phyloP scores from a whole-genome alignment of 208 protist genomes.

The Porcisia deanei region DNA sequence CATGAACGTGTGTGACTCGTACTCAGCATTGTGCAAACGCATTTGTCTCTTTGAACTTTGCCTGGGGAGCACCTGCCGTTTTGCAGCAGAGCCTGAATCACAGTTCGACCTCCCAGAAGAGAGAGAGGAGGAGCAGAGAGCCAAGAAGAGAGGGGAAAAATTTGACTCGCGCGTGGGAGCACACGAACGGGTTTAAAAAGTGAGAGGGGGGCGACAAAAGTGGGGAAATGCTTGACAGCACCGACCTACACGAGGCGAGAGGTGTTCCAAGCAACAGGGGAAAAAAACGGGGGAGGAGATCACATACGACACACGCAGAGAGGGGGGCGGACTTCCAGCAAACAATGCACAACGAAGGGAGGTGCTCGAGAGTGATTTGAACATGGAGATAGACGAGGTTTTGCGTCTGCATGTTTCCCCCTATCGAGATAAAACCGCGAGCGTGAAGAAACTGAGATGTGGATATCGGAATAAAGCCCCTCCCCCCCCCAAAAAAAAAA shows the following conservation, averaged over 20 bases:
- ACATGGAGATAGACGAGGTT: background rate
- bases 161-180: too few species aligned
- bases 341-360: background rate
- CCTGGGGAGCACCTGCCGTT: background rate
- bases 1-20: background rate
- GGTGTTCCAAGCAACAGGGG: background rate
- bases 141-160: background rate
- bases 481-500: constrained; percentile 15
- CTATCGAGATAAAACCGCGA: background rate
- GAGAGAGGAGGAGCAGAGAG: background rate
- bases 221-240: background rate
- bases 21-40: background rate
- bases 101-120: too few species aligned
- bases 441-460: background rate
- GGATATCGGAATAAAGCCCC: background rate
- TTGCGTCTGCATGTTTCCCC: too few species aligned
- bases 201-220: too few species aligned
- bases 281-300: background rate
- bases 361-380: background rate
- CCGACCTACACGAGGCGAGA: background rate
- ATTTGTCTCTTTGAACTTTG: background rate
- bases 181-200: background rate
- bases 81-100: background rate
- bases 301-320: background rate
- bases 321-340: background rate